phyloP scores from a whole-genome alignment of 208 protist genomes.

The Leishmania major region DNA sequence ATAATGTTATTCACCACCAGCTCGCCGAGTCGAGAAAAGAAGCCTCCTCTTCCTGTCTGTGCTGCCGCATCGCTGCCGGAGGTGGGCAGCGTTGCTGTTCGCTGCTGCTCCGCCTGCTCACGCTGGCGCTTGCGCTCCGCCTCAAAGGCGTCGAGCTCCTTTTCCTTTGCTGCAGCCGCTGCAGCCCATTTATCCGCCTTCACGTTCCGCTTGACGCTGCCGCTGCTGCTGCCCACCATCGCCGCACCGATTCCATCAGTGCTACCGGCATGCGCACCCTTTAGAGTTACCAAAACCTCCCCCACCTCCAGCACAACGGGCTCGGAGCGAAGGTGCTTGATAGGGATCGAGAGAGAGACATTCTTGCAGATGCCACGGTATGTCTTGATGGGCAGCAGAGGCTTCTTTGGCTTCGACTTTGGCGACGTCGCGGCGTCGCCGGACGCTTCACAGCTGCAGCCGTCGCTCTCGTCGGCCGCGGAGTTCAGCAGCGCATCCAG shows the following conservation, averaged over 20 bases:
- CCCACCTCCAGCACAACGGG: conserved; percentile 84
- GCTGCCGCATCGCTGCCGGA: background rate
- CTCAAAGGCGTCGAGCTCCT: conserved; percentile 74
- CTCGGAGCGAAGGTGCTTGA: conserved; percentile 78
- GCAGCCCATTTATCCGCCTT: conserved; percentile 61
- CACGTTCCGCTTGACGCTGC: conserved; percentile 10
- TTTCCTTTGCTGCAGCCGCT: conserved; percentile 52
- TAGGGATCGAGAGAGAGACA: conserved; percentile 74
- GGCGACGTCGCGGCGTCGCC: conserved; percentile 1
- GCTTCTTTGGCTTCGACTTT: conserved; percentile 12
- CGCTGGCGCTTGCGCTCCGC: conserved; percentile 56
- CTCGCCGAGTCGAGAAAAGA: conserved; percentile 80
- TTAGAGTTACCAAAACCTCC: conserved; percentile 76
- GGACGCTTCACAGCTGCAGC: conserved; percentile 2
- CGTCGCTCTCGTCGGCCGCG: conserved; percentile 13
- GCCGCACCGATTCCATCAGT: background rate
- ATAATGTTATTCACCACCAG: conserved; percentile 90
- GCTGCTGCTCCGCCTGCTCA: conserved; percentile 33
- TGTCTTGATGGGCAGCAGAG: conserved; percentile 37
- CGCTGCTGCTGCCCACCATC: background rate
- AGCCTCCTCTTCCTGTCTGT: conserved; percentile 33
- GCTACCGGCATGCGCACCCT: conserved; percentile 16
- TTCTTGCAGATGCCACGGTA: conserved; percentile 84
- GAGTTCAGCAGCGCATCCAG: conserved; percentile 63
- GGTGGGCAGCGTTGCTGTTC: conserved; percentile 1